A percentile compares a stretch with the other conserved stretches of the same genome.
phyloP scores from a whole-genome alignment of 805 yeast genomes.

The Candida tallmaniae region DNA sequence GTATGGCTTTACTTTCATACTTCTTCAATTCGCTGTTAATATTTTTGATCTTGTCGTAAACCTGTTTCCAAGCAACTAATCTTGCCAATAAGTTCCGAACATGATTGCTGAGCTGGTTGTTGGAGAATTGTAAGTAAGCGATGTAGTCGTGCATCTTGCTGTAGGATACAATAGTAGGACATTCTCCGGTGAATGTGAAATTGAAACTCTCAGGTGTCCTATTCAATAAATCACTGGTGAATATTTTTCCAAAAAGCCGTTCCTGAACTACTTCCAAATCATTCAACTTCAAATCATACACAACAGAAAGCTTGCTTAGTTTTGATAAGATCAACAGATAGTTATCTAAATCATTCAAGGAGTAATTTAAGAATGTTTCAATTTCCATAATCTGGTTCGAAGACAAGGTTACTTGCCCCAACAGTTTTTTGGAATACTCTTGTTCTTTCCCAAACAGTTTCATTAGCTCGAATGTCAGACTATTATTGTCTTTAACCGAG shows the following conservation, averaged over 20 bases:
- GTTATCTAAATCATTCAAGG: constrained; percentile 37
- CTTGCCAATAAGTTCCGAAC: constrained; percentile 20
- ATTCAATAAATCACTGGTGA: constrained; percentile 6
- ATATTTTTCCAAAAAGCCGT: constrained; percentile 6
- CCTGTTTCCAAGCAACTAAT: constrained; percentile 27
- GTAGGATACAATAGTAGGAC: constrained; percentile 9
- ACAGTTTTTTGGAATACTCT: constrained; percentile 16
- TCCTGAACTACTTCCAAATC: constrained; percentile 26
- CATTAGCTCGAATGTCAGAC: constrained; percentile 30
- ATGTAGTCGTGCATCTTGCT: constrained; percentile 13
- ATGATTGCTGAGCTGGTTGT: constrained; percentile 19
- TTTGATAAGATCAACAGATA: constrained; percentile 25
- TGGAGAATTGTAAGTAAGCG: constrained; percentile 21
- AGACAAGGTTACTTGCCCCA: constrained; percentile 23
- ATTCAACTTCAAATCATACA: constrained; percentile 27
- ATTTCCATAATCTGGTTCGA: constrained; percentile 31
- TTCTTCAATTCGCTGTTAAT: constrained; percentile 25
- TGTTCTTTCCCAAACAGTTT: constrained; percentile 11
- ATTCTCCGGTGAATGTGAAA: constrained; percentile 9
- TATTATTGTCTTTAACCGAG: constrained; percentile 7
- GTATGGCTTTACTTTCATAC: constrained; percentile 19
- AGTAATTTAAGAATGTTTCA: constrained; percentile 44
- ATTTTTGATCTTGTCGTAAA: constrained; percentile 21
- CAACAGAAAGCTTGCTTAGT: constrained; percentile 33
- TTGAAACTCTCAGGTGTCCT: neutral